phyloP scores from a whole-genome alignment of 2,329 filamentous ascomycete genomes.

The Scedosporium boydii region DNA sequence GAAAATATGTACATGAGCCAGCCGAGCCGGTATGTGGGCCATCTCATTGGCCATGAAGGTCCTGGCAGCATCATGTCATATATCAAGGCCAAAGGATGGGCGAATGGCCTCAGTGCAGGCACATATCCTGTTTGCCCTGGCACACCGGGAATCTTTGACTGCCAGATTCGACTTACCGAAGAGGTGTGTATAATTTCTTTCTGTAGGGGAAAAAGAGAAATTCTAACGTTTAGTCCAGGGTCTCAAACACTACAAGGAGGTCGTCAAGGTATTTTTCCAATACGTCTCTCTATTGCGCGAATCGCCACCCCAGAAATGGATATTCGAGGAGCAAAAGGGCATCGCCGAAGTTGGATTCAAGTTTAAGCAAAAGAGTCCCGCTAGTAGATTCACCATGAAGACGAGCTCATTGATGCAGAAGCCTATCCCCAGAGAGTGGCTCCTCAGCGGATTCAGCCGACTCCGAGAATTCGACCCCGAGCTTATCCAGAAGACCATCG shows the following conservation, averaged over 20 bases:
- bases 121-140: conserved; percentile 69
- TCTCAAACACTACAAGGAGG: conserved; percentile 69
- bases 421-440: conserved; percentile 73
- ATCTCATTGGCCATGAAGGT: conserved; percentile 85
- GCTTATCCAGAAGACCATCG: conserved; percentile 65
- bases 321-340: conserved; percentile 83
- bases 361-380: conserved; percentile 86
- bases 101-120: conserved; percentile 71
- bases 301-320: conserved; percentile 77
- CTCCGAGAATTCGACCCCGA: conserved; percentile 72
- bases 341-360: conserved; percentile 91
- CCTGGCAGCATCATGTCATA: conserved; percentile 87
- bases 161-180: conserved; percentile 72
- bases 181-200: conserved; percentile 42
- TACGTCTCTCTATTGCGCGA: conserved; percentile 84
- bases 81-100: conserved; percentile 85
- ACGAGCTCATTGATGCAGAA: conserved; percentile 87
- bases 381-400: conserved; percentile 79
- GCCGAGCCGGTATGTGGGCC: conserved; percentile 76
- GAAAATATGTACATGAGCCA: conserved; percentile 70
- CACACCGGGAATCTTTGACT: conserved; percentile 65
- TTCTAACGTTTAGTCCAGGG: conserved; percentile 31
- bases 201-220: neutral
- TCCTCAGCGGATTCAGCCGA: conserved; percentile 70
- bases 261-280: conserved; percentile 78